Evolutionary conservation across 2,329 filamentous ascomycete genomes (phyloP), one percentile per base, ranked within the genome.

Genomic region (Ophiostoma sp.): DNA sequence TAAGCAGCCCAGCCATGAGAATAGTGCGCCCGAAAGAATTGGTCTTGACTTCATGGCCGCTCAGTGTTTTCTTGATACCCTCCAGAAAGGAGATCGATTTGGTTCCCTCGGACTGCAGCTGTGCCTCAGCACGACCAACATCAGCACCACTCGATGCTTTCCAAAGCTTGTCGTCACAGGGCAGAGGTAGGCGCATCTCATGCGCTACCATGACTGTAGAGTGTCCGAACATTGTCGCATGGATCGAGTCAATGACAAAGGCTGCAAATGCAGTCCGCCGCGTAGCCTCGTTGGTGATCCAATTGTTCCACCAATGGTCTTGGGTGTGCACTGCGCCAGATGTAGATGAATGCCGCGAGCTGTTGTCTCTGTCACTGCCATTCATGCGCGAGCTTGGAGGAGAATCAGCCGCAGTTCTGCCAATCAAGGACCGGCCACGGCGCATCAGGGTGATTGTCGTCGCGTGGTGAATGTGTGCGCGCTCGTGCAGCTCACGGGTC

Each of bases 171-270:
- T 98, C 95, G 74, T 98, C 94, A 77, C 94, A 98, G 0, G 95
- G 95, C 62, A 99, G 80, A 0, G 93, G 92, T 10, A 98, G 84
- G 67, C 93, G 88, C 87, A 99, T 92, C 79, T 98, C 95, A 76
- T 98, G 94, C 2, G 94, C 93, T 8, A 96, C 93, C 94, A 98
- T 97, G 62, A 96, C 93, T 0, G 93, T 94, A 3, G 94, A 95
- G 79, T 98, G 95, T 0, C 94, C 95, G 79, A 98, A 98, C 91
- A 99, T 97, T 36, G 93, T 97, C 0, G 94, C 93, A 79, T 99
- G 95, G 1, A 94, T 96, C 4, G 94, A 96, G 78, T 99, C 95
- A 74, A 98, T 90, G 62, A 97, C 88, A 77, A 98, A 98, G 0
- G 95, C 95, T 0, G 92, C 93, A 80, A 97, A 98, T 0, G 94